Conservation (phyloP, 1,284 basidiomycete genomes). For the Ganoderma multipileum region DNA sequence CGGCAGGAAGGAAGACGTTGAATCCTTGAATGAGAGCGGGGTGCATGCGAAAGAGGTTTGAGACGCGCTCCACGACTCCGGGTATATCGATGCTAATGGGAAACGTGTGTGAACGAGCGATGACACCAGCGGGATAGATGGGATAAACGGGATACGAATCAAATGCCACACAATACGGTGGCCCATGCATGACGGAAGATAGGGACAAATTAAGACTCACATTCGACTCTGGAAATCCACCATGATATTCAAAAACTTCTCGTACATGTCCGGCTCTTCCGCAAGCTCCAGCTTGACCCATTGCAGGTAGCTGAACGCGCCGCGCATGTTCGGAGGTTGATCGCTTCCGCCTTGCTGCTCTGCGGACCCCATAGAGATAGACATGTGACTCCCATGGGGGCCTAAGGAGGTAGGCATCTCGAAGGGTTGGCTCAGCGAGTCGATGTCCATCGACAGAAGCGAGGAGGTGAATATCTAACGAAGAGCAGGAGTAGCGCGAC, state of each 20-base stretch:
- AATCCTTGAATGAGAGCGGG: conserved; percentile 95
- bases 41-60: conserved; percentile 91
- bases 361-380: neutral
- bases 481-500: neutral
- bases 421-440: neutral
- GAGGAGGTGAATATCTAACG: too few relatives aligned
- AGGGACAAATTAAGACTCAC: conserved; percentile 53
- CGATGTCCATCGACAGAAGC: neutral
- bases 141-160: too few relatives aligned
- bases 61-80: conserved; percentile 95
- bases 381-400: neutral
- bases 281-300: conserved; percentile 91
- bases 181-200: too few relatives aligned
- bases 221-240: conserved; percentile 94
- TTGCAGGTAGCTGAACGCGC: conserved; percentile 94
- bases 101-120: neutral
- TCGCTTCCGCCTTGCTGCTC: conserved; percentile 29
- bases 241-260: conserved; percentile 96
- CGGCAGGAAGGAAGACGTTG: conserved; percentile 95
- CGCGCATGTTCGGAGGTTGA: conserved; percentile 77
- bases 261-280: conserved; percentile 91
- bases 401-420: neutral
- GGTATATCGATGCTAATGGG: conserved; percentile 90
- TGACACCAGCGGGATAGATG: neutral
- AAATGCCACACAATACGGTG: too few relatives aligned